These are phyloP conservation scores for Phytophthora podocarpi DNA, from an alignment of 352 stramenopile genomes.

Conservation along the genomic window DNA sequence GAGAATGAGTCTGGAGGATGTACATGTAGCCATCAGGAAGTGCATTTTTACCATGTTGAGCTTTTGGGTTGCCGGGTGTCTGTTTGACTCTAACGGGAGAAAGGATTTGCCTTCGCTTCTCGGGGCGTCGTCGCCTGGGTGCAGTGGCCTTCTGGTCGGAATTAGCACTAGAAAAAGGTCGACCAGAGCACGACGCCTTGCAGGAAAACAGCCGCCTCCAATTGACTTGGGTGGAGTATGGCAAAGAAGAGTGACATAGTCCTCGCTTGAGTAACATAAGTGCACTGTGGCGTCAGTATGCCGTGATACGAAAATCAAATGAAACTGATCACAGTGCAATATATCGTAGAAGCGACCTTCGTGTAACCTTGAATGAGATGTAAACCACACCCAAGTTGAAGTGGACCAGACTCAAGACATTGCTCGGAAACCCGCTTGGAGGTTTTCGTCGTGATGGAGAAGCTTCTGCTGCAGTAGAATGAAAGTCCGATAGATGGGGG, in stretches of 20 bases:
- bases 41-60: constrained; percentile 22
- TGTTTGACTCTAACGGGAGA: constrained; percentile 19
- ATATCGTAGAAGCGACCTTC: too few species aligned
- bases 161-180: constrained; percentile 6
- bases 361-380: not conserved
- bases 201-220: constrained; percentile 2
- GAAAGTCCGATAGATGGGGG: constrained; percentile 18
- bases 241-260: not conserved
- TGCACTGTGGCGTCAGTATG: not conserved
- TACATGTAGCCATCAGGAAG: constrained; percentile 22
- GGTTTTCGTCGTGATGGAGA: constrained; percentile 22
- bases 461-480: not conserved
- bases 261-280: constrained; percentile 9
- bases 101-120: constrained; percentile 31
- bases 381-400: constrained; percentile 6
- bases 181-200: constrained; percentile 3
- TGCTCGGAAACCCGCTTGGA: constrained; percentile 8
- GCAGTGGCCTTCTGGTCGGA: too few species aligned
- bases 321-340: too few species aligned
- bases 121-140: too few species aligned
- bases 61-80: constrained; percentile 1
- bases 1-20: not conserved
- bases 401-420: not conserved
- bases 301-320: not conserved
- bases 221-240: constrained; percentile 7